Evolutionary conservation across 768 basidiomycete genomes (phyloP).

Genomic region (Lactarius evosmus): DNA sequence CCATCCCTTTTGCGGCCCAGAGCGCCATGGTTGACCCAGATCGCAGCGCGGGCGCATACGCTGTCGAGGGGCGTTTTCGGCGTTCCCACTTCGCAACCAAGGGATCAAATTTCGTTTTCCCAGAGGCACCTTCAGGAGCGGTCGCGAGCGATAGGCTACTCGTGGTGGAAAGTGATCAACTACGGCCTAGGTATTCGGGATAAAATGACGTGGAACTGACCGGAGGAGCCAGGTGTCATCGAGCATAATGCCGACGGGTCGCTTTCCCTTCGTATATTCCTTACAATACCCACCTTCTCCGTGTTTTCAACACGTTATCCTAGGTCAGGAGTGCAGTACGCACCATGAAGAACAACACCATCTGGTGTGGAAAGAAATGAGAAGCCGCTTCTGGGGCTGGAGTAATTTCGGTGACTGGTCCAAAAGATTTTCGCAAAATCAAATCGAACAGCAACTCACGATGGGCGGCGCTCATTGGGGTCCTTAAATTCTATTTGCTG

Average conservation of each 20-base stretch:
- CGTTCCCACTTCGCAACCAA: slow-evolving; percentile 80
- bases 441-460: slow-evolving; percentile 44
- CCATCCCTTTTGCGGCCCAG: slow-evolving; percentile 65
- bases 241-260: slow-evolving; percentile 80
- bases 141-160: slow-evolving; percentile 1
- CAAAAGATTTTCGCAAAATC: background rate
- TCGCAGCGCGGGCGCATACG: slow-evolving; percentile 66
- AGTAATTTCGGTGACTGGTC: background rate
- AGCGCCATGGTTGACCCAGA: slow-evolving; percentile 86
- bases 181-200: background rate
- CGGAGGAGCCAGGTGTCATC: slow-evolving; percentile 89
- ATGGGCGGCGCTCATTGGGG: slow-evolving; percentile 61
- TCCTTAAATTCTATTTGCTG: slow-evolving; percentile 68
- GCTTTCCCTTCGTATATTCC: slow-evolving; percentile 82
- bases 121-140: slow-evolving; percentile 30
- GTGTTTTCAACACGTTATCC: background rate
- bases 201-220: slow-evolving; percentile 38
- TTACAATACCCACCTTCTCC: slow-evolving; percentile 82
- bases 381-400: slow-evolving; percentile 75
- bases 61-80: slow-evolving; percentile 66
- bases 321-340: slow-evolving; percentile 9
- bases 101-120: slow-evolving; percentile 43
- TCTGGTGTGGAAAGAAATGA: slow-evolving; percentile 77
- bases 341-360: slow-evolving; percentile 78
- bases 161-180: background rate